Evolutionary conservation across 2,329 filamentous ascomycete species (phyloP), one percentile per base, ranked within the genome.

Genomic region (Colletotrichum plurivorum): DNA sequence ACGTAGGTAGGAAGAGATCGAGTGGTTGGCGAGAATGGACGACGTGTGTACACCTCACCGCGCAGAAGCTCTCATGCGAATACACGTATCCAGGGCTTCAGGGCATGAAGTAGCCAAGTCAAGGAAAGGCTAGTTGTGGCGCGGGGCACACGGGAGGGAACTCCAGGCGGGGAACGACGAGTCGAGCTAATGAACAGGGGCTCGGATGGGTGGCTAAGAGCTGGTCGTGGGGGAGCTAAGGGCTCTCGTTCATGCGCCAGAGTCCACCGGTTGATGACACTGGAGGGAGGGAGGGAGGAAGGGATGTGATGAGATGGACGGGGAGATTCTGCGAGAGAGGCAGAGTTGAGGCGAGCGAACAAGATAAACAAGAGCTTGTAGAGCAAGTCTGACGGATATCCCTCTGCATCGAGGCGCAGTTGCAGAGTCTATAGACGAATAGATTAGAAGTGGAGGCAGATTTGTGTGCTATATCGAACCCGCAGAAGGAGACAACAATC

Each of bases 211-310:
- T 56, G 53, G 51, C 56, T 56, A 61, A 22, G 45, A 67, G 56
- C 36, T 56, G 51, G 31, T 10, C 31, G 31, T 36, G 31, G 31
- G 31, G 31, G 67, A 53, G 67, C 67, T 67, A 67, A 69, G 56
- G 56, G 55, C 51, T 52, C 46, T 69, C 62, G 55, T 66, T 69
- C 36, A 61, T 69, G 62, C 67, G 45, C 62, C 62, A 36, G 22
- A 69, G 55, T 61, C 49, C 43, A 51, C 54, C 49, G 49, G 62
- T 49, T 31, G 54, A 69, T 39, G n/a, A 36, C 8, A 36, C 31
- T 36, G 31, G 31, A 10, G 31, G 31, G 31, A 36, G 31, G 31
- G 31, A 12, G 31, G 31, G 31, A 2, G 31, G 31, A 27, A 64
- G 53, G 39, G 48, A 62, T 41, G 43, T 8, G 63, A 67, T 46